A percentile compares a stretch with the other conserved stretches of the same genome.
Evolutionary conservation across 768 basidiomycete species (phyloP).

Genomic region (Auricularia heimuer): DNA sequence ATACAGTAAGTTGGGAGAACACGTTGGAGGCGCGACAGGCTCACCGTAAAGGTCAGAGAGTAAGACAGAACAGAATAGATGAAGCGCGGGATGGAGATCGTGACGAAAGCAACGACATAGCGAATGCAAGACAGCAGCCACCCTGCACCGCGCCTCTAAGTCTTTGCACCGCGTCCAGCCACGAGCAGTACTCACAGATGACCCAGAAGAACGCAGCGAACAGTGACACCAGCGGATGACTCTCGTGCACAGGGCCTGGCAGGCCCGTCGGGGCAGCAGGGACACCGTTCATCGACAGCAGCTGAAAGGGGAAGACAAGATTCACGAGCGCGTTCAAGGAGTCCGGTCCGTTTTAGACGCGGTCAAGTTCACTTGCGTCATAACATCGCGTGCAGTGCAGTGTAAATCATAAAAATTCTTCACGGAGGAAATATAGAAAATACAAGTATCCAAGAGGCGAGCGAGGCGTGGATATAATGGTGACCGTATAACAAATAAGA

Average conservation of each 20-base stretch:
- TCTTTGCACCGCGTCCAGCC: conserved; percentile 4
- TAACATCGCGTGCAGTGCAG: no score
- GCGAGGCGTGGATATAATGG: not conserved
- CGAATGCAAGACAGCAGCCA: conserved; percentile 77
- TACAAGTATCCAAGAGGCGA: not conserved
- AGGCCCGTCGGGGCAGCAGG: not conserved
- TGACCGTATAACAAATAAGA: not conserved
- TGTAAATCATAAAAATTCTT: no score
- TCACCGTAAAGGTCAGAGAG: conserved; percentile 79
- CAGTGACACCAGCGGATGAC: conserved; percentile 67
- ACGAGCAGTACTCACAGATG: conserved; percentile 44
- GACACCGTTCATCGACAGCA: not conserved
- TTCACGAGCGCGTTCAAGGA: not conserved
- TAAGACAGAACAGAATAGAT: conserved; percentile 75
- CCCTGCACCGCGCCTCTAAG: conserved; percentile 33
- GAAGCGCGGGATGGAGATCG: conserved; percentile 71
- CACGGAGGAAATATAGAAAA: not conserved
- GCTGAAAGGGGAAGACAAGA: not conserved
- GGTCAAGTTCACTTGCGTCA: no score
- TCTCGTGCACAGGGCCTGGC: conserved; percentile 18
- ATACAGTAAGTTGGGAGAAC: not conserved
- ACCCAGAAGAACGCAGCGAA: conserved; percentile 81
- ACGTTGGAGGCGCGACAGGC: conserved; percentile 13
- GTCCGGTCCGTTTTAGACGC: no score
- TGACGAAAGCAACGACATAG: conserved; percentile 63